phyloP scores from a whole-genome alignment of 1,284 basidiomycete genomes.

The Bondarzewia mesenterica region DNA sequence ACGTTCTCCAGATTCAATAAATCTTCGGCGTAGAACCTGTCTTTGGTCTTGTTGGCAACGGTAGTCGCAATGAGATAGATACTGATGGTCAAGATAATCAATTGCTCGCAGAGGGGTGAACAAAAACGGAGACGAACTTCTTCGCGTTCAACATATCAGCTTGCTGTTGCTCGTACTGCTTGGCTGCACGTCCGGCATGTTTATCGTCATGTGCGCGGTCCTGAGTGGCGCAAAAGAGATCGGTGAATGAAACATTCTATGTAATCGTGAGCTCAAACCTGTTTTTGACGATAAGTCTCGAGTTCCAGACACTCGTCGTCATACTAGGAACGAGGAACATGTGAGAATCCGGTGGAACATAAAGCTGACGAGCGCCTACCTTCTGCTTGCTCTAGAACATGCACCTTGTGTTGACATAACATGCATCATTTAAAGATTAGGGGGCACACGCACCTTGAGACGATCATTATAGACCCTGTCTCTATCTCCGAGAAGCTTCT shows the following conservation, averaged over 20 bases:
- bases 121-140: constrained; percentile 46
- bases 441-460: constrained; percentile 49
- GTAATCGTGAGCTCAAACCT: constrained; percentile 30
- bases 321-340: constrained; percentile 38
- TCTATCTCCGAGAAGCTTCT: constrained; percentile 61
- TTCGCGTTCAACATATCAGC: constrained; percentile 74
- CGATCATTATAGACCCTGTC: constrained; percentile 63
- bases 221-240: constrained; percentile 27
- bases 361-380: constrained; percentile 26
- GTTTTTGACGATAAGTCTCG: constrained; percentile 66
- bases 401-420: not conserved
- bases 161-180: constrained; percentile 66
- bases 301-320: constrained; percentile 70
- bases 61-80: constrained; percentile 64
- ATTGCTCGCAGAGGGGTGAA: too few species aligned
- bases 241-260: not conserved
- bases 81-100: constrained; percentile 25
- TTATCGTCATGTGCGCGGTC: constrained; percentile 62
- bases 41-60: constrained; percentile 60
- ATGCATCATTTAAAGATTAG: too few species aligned
- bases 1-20: constrained; percentile 67
- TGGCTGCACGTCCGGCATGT: constrained; percentile 65
- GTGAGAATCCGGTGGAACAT: constrained; percentile 4
- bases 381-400: constrained; percentile 60
- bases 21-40: constrained; percentile 61